phyloP scores from a whole-genome alignment of 768 basidiomycete genomes.

The Boletus subparvulus region DNA sequence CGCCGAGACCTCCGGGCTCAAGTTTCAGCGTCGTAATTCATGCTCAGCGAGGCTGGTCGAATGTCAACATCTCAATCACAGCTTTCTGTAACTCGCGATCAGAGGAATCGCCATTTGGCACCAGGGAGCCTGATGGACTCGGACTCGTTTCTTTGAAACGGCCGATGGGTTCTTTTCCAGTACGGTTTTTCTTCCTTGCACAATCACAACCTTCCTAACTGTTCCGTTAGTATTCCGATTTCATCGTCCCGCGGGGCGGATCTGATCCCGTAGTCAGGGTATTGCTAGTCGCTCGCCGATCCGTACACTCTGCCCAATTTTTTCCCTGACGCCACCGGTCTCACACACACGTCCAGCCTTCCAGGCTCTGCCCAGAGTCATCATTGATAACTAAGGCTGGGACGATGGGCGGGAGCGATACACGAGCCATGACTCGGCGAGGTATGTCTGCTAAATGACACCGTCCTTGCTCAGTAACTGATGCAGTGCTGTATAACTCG shows the following conservation, averaged over 20 bases:
- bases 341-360: conserved; percentile 1
- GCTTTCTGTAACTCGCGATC: background rate
- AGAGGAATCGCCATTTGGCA: background rate
- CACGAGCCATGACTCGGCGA: background rate
- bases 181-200: background rate
- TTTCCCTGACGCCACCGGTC: conserved; percentile 13
- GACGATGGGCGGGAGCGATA: background rate
- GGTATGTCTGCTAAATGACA: background rate
- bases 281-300: conserved; percentile 4
- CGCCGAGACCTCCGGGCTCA: background rate
- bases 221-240: background rate
- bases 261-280: conserved; percentile 21
- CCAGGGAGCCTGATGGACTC: background rate
- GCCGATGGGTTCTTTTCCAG: background rate
- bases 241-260: background rate
- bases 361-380: conserved; percentile 2
- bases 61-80: background rate
- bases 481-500: background rate
- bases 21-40: background rate
- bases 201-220: background rate
- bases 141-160: background rate
- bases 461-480: background rate
- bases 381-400: background rate
- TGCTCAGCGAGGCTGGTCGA: background rate
- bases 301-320: conserved; percentile 1